phyloP scores from a whole-genome alignment of 2,329 filamentous ascomycete genomes.

The Aotearoamyces nothofagi region DNA sequence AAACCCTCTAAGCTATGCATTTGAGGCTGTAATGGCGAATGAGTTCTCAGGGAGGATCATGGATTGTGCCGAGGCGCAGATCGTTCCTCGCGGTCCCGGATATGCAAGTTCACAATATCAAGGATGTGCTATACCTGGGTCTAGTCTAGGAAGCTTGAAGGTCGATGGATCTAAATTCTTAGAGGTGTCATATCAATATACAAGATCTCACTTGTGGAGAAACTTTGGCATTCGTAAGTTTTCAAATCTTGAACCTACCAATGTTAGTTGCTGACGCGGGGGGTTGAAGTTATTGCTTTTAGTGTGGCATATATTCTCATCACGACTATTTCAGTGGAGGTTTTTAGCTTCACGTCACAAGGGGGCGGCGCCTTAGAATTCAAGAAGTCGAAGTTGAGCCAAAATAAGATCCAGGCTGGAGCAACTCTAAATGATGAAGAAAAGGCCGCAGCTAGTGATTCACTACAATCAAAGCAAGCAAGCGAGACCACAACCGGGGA shows the following conservation, averaged over 20 bases:
- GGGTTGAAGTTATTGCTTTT: too few relatives aligned
- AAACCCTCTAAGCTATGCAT: slow-evolving; percentile 37
- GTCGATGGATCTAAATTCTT: slow-evolving; percentile 41
- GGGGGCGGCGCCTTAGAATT: slow-evolving; percentile 59
- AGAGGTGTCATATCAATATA: slow-evolving; percentile 37
- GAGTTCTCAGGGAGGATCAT: slow-evolving; percentile 42
- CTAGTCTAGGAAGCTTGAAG: slow-evolving; percentile 29
- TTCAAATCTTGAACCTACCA: too few relatives aligned
- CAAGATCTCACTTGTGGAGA: slow-evolving; percentile 43
- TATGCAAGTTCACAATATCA: slow-evolving; percentile 36
- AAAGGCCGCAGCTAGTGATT: slow-evolving; percentile 14
- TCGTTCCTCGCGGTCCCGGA: slow-evolving; percentile 43
- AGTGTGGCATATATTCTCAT: too few relatives aligned
- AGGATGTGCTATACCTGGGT: slow-evolving; percentile 44
- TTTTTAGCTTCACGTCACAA: slow-evolving; percentile 42
- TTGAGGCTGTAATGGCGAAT: slow-evolving; percentile 46
- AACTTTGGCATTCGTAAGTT: too few relatives aligned
- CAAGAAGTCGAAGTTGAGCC: slow-evolving; percentile 49
- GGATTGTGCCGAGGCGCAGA: slow-evolving; percentile 37
- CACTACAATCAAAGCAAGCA: slow-evolving; percentile 17
- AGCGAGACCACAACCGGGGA: slow-evolving; percentile 7
- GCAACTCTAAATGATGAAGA: slow-evolving; percentile 38
- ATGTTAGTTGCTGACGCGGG: too few relatives aligned
- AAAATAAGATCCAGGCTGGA: slow-evolving; percentile 33
- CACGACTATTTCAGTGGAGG: slow-evolving; percentile 55